Base-by-base conservation (phyloP, 2,329 filamentous ascomycete species). In the Venturia carpophila region DNA sequence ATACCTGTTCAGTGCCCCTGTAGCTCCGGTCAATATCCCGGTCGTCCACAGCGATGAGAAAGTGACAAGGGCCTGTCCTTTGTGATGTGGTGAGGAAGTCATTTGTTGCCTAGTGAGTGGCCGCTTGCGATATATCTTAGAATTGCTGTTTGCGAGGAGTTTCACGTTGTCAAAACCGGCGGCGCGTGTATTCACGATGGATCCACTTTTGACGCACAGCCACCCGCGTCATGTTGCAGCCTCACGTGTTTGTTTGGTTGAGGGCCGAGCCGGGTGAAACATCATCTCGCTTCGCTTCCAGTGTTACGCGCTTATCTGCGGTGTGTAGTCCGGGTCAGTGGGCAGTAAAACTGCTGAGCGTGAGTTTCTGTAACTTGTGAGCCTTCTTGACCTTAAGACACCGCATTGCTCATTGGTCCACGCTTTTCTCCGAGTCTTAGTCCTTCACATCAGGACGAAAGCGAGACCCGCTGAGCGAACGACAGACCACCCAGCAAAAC, bases 331-430 rank as follows among this genome's bases (percentile, higher is more conserved):
- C 24, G 21, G 47, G 47, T 24, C 21, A 24, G n/a, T 49, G 5
- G 17, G 42, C 15, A 15, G 42, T 45, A 45, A 45, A 6, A n/a
- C 19, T n/a, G 2, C 17, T 6, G 42, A 3, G 2, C 17, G 17
- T 45, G 83, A 41, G 10, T 2, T 2, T 41, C 39, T 34, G 30
- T 34, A 34, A 6, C 30, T 34, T 3, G 30, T 6, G 3, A 34
- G 3, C 30, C 3, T 34, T 34, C 30, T 34, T 3, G 3, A 3
- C 6, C 30, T 34, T 34, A 6, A 34, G 30, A 6, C 30, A 34
- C 30, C 30, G 3, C 30, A 6, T 3, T 3, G 30, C 30, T 34
- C 30, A 34, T 34, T 6, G 30, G 6, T 34, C 30, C 30, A 3
- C 3, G 30, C 30, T 34, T 6, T 34, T 34, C 30, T 34, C 3